These are phyloP conservation scores for Podospora fimiseda DNA, from an alignment of 495 filamentous ascomycete genomes.

Conservation along the genomic window DNA sequence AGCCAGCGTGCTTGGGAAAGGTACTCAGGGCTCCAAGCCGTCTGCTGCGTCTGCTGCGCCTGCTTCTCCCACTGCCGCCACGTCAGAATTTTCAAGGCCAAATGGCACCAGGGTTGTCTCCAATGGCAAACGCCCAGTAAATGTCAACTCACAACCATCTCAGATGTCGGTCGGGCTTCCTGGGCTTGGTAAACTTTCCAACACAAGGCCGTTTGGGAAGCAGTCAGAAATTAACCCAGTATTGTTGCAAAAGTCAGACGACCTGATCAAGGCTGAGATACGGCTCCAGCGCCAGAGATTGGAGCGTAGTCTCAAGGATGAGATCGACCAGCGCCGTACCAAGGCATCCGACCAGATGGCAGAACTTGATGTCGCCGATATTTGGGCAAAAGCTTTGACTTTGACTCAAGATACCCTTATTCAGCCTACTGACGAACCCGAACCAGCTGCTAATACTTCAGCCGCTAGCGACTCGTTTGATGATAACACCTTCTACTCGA, in stretches of 20 bases:
- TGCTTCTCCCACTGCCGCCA: slow-evolving; percentile 14
- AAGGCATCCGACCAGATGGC: slow-evolving; percentile 55
- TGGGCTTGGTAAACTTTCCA: slow-evolving; percentile 21
- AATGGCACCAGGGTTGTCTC: slow-evolving; percentile 12
- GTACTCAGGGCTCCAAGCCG: slow-evolving; percentile 18
- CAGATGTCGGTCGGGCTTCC: slow-evolving; percentile 15
- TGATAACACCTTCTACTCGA: slow-evolving; percentile 93
- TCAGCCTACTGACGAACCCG: slow-evolving; percentile 48
- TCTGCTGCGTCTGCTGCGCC: slow-evolving; percentile 14
- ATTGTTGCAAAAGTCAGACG: slow-evolving; percentile 76
- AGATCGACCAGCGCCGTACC: slow-evolving; percentile 61
- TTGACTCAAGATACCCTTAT: slow-evolving; percentile 49
- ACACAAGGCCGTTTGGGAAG: slow-evolving; percentile 24
- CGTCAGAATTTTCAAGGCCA: slow-evolving; percentile 21
- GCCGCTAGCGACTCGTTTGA: slow-evolving; percentile 74
- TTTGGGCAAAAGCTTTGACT: slow-evolving; percentile 63
- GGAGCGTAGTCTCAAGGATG: slow-evolving; percentile 69
- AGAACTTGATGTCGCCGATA: slow-evolving; percentile 68
- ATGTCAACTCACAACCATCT: slow-evolving; percentile 26
- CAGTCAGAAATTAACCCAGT: slow-evolving; percentile 65
- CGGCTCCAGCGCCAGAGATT: slow-evolving; percentile 72
- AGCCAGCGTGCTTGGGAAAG: slow-evolving; percentile 48
- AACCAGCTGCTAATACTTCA: slow-evolving; percentile 53
- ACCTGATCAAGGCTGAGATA: slow-evolving; percentile 74
- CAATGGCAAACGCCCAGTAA: slow-evolving; percentile 5